These are phyloP conservation scores for Suhomyces bribrorum DNA, from an alignment of 1,139 yeast species.

Conservation along the genomic window DNA sequence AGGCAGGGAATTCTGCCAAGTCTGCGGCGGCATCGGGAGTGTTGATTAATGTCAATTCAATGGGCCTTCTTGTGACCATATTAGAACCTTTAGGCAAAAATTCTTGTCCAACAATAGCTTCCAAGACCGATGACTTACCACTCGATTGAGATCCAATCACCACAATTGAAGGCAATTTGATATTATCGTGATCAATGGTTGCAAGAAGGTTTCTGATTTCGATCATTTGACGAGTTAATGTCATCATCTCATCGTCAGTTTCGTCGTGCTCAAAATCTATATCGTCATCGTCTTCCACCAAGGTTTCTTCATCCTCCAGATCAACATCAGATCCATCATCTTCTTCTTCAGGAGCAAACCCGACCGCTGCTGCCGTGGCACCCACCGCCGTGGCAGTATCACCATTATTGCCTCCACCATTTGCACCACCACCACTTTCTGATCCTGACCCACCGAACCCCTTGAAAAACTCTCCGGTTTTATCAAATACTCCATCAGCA, in stretches of 20 bases:
- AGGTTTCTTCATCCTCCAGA: conserved; percentile 34
- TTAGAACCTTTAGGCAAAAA: conserved; percentile 92
- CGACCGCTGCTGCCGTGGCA: conserved; percentile 50
- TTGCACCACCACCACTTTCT: conserved; percentile 17
- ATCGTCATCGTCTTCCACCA: conserved; percentile 35
- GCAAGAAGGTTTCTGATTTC: conserved; percentile 83
- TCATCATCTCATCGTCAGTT: conserved; percentile 76
- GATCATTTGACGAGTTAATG: conserved; percentile 91
- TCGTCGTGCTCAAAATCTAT: conserved; percentile 49
- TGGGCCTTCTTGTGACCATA: conserved; percentile 95
- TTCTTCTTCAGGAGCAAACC: conserved; percentile 32
- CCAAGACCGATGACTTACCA: conserved; percentile 93
- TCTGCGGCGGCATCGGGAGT: conserved; percentile 83
- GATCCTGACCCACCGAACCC: conserved; percentile 17
- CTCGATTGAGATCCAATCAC: conserved; percentile 97
- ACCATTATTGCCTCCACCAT: conserved; percentile 31
- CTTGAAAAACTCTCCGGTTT: conserved; percentile 45
- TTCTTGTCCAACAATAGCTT: conserved; percentile 92
- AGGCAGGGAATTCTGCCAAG: conserved; percentile 90
- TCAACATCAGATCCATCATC: conserved; percentile 20
- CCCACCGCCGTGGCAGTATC: conserved; percentile 44
- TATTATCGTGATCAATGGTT: conserved; percentile 74
- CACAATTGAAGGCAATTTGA: conserved; percentile 90
- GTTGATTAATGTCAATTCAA: conserved; percentile 86
- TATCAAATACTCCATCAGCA: conserved; percentile 48